Evolutionary conservation across 495 filamentous ascomycete genomes (phyloP).

Genomic region (Sordaria brevicollis): DNA sequence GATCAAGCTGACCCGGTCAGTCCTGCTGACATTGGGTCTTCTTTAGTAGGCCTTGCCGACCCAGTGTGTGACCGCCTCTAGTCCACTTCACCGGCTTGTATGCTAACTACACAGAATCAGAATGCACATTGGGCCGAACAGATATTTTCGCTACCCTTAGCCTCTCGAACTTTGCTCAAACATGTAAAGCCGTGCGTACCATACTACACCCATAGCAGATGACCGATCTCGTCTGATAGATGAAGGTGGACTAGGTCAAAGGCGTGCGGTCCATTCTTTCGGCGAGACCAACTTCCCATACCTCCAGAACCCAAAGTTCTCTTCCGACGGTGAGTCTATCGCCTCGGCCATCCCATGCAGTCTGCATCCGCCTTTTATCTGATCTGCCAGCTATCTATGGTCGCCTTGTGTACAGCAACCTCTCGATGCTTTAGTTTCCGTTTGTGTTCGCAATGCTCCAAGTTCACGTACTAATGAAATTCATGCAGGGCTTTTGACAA

Average conservation of each 20-base stretch:
- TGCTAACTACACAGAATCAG: background rate
- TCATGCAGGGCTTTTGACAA: slow-evolving; percentile 37
- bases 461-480: background rate
- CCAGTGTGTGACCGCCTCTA: background rate
- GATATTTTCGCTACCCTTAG: slow-evolving; percentile 43
- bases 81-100: background rate
- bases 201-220: background rate
- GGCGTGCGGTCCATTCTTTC: slow-evolving; percentile 28
- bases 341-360: background rate
- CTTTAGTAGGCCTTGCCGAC: background rate
- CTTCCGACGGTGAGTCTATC: slow-evolving; percentile 35
- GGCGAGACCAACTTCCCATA: slow-evolving; percentile 31
- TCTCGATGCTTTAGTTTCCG: background rate
- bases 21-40: background rate
- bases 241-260: slow-evolving; percentile 12
- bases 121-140: slow-evolving; percentile 41
- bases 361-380: background rate
- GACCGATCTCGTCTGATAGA: background rate
- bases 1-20: slow-evolving; percentile 11
- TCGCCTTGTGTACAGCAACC: background rate
- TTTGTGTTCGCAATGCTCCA: background rate
- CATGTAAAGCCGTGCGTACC: slow-evolving; percentile 19
- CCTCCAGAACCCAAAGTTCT: slow-evolving; percentile 36
- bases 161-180: slow-evolving; percentile 39
- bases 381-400: background rate